Evolutionary conservation across 331 rosid species (phyloP), one percentile per base, ranked within the genome.

Genomic region (Malus hybrid): DNA sequence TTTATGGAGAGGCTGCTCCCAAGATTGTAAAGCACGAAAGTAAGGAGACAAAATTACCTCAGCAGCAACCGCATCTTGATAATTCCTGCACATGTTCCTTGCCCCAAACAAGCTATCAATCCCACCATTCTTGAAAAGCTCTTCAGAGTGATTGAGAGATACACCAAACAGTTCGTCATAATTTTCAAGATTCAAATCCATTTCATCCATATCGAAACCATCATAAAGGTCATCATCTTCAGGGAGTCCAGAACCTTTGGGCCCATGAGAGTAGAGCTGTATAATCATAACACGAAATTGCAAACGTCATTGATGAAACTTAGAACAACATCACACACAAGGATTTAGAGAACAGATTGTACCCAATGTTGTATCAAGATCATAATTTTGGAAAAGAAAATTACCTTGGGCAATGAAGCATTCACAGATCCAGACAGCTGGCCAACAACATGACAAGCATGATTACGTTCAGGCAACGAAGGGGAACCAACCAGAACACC

Each of bases 81-180:
- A 82, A 69, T 84, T 90, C 56, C 88, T 89, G 82, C 89, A 82
- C 80, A 90, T 32, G 24, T 82, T 85, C 67, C 79, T 88, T n/a
- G 78, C 70, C 79, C 87, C 90, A 78, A 92, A 95, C 89, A 95
- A 89, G 88, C 99, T 92, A 81, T 86, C 91, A 60, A 95, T 87
- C 64, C 99, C 94, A 67, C 98, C 99, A 70, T 95, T 90, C 89
- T 89, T 95, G 55, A 92, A 83, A 78, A 92, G 90, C 79, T 89
- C 98, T 79, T 95, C 98, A 20, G 97, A 88, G 79, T 87, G 90
- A 82, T 79, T 90, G 56, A 90, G 87, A 71, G 95, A 80, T 80
- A 90, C 67, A 68, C 97, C 93, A 82, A 95, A 95, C 70, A 95
- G 88, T 82, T 95, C 99, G 7, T 89, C 91, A 64, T 92, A 95